Conservation (phyloP, 768 basidiomycete species). For the Leccinellum luteum region DNA sequence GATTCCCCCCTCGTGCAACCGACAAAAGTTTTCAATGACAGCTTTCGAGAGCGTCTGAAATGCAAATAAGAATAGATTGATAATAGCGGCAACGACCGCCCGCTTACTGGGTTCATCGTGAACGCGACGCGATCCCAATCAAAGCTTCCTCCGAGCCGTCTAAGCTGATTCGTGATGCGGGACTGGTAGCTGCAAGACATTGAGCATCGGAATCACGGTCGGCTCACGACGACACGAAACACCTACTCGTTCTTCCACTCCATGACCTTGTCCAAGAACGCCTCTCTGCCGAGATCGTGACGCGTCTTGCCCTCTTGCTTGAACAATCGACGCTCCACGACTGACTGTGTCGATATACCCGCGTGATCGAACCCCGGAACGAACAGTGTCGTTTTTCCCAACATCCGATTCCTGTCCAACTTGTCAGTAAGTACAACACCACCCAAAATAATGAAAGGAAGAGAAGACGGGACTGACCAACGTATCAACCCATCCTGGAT, state of each 20-base stretch:
- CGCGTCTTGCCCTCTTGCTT: slow-evolving; percentile 80
- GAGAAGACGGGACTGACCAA: no score
- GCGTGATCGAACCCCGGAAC: slow-evolving; percentile 98
- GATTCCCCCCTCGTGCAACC: slow-evolving; percentile 85
- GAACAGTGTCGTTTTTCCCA: slow-evolving; percentile 86
- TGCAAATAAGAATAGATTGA: background rate
- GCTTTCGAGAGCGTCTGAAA: slow-evolving; percentile 72
- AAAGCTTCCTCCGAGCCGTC: slow-evolving; percentile 86
- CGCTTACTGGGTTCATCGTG: slow-evolving; percentile 84
- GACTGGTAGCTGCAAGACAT: slow-evolving; percentile 68
- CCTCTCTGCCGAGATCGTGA: slow-evolving; percentile 93
- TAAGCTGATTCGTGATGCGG: slow-evolving; percentile 88
- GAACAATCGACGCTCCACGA: slow-evolving; percentile 90
- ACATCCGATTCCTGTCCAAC: slow-evolving; percentile 99
- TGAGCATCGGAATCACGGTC: background rate
- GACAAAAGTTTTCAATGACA: slow-evolving; percentile 89
- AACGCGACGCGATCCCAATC: slow-evolving; percentile 96
- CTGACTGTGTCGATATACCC: slow-evolving; percentile 96
- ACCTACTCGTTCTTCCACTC: slow-evolving; percentile 96
- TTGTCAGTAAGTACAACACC: no score
- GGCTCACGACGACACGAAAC: background rate
- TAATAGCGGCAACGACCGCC: background rate
- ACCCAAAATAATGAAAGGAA: no score
- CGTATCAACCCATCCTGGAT: slow-evolving; percentile 88
- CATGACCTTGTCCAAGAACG: slow-evolving; percentile 86